Evolutionary conservation across 192 early-diverging fungal genomes (phyloP).

Genomic region (Podila verticillata): DNA sequence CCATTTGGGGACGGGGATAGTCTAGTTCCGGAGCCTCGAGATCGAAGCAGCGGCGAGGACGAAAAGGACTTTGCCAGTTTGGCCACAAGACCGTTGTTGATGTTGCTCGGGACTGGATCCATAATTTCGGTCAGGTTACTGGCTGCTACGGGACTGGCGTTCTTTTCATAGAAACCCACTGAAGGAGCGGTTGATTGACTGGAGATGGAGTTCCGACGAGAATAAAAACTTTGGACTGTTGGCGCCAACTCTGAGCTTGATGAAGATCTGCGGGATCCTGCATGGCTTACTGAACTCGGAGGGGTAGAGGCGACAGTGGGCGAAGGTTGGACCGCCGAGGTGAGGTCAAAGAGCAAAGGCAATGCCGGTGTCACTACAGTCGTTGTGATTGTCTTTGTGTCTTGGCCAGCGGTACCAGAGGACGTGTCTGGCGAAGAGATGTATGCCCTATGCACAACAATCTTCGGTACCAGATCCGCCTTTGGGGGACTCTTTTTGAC

Average conservation of each 20-base stretch:
- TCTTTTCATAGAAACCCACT: neutral
- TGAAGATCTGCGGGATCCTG: neutral
- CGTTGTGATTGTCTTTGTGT: neutral
- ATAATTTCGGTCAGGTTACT: neutral
- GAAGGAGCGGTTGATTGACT: too few species aligned
- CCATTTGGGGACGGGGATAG: slow-evolving; percentile 14
- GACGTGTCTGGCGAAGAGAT: neutral
- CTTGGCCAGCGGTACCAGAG: neutral
- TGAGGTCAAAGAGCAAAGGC: slow-evolving; percentile 34
- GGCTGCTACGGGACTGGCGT: neutral
- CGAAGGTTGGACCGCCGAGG: slow-evolving; percentile 17
- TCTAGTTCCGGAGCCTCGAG: neutral
- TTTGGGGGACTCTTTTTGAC: neutral
- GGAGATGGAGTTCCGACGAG: neutral
- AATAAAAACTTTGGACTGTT: neutral
- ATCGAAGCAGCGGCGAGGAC: slow-evolving; percentile 14
- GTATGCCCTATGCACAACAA: neutral
- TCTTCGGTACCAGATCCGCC: neutral
- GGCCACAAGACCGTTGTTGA: slow-evolving; percentile 16
- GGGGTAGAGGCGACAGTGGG: neutral
- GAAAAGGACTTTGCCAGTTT: slow-evolving; percentile 42
- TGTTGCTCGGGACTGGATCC: neutral
- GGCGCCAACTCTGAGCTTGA: neutral
- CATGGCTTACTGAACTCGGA: neutral
- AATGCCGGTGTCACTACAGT: slow-evolving; percentile 14